Percentiles rank a stretch among this genome's conserved stretches.
Evolutionary conservation across 1,284 basidiomycete genomes (phyloP).

Genomic region (Trametes sp.): DNA sequence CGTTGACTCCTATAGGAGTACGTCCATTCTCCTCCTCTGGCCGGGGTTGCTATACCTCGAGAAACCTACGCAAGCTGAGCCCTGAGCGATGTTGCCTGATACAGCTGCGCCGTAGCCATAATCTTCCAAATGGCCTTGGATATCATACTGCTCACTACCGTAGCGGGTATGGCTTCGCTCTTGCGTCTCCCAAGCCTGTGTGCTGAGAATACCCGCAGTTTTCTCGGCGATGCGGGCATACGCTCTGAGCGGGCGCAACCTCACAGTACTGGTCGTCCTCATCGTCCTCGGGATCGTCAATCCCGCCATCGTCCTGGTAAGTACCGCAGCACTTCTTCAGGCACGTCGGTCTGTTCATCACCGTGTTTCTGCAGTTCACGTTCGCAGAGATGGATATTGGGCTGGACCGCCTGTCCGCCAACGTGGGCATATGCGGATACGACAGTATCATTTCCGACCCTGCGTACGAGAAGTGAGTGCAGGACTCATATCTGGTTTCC

Average conservation of each 20-base stretch:
- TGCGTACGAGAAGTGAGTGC: conserved; percentile 2
- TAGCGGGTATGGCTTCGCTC: background rate
- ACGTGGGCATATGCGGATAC: background rate
- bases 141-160: background rate
- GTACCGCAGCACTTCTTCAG: background rate
- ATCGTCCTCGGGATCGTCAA: background rate
- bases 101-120: background rate
- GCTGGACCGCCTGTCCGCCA: background rate
- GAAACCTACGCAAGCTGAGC: too few relatives aligned
- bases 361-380: background rate
- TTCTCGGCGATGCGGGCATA: background rate
- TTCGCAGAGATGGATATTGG: background rate
- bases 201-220: too few relatives aligned
- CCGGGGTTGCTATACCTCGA: too few relatives aligned
- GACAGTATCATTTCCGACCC: background rate
- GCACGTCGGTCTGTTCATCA: background rate
- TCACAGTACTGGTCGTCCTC: background rate
- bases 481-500: background rate
- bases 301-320: background rate
- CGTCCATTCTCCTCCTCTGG: background rate
- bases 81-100: too few relatives aligned
- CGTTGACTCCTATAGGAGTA: background rate
- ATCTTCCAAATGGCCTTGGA: background rate
- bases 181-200: too few relatives aligned
- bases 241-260: background rate